Evolutionary conservation across 139 green algal species (phyloP), one percentile per base, ranked within the genome.

Genomic region (Micromonas pusilla): DNA sequence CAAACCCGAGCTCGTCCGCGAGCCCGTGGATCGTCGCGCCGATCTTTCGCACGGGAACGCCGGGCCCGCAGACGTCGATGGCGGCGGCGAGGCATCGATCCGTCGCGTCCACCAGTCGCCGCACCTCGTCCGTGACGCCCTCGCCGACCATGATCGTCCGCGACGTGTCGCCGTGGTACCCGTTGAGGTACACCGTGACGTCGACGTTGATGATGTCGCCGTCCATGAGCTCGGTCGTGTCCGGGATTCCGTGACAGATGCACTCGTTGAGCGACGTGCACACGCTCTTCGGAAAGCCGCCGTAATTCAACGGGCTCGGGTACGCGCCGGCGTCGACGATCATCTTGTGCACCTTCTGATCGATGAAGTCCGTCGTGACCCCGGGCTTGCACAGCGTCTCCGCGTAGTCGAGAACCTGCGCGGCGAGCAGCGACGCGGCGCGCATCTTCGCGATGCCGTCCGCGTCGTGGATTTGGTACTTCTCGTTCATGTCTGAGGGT

Each of bases 191-290:
- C 6, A 98, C 94, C 0, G 94, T 98, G 36, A 98, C 94, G 79
- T 98, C 94, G 57, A 98, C 94, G 86, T 98, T 98, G 63, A 98
- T 64, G 71, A 97, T 96, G 86, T 98, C 94, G 0, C 94, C 94
- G 20, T 94, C 86, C 32, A 85, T 3, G 34, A 97, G 84, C 32
- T 57, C 30, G 62, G 89, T 81, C 36, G 78, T 82, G 82, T 96
- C 90, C 4, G 91, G 91, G 38, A 96, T 96, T 71, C 92, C 95
- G 83, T 99, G 95, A 84, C 95, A 99, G 33, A 98, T 91, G 80
- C 90, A 96, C 85, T 99, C 95, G 83, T 99, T 99, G 19, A 99
- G 87, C 0, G 81, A 91, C 37, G 95, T 99, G 89, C 95, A 99
- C 32, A 99, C 95, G 34, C 80, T 91, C 86, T 99, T 98, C 62